Base-by-base conservation (phyloP, 2,329 filamentous ascomycete genomes). In the Cercospora brassicicola region DNA sequence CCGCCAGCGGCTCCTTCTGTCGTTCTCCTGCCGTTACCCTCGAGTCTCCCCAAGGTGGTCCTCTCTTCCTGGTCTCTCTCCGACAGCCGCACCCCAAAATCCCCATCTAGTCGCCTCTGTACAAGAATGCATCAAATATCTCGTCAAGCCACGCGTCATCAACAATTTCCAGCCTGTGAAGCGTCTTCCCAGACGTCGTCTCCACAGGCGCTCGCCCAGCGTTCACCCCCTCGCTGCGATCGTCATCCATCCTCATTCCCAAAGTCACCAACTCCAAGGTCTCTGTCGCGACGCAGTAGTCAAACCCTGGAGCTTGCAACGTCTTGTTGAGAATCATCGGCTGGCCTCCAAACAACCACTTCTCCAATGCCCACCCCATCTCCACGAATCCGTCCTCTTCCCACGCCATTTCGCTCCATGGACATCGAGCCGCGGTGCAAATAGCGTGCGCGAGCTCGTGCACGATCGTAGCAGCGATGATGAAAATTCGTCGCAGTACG, bases 371-470 rank as follows among this genome's bases (percentile, higher is more conserved):
- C 15, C 30, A 59, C 2, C 65, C 65, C 55, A 67, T 64, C 36
- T 67, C 65, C 13, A 63, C 56, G 42, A 64, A 67, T n/a, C 23
- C 55, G 20, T 64, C 45, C 2, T 64, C 42, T 28, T 64, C 60
- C 23, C 59, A 67, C 36, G 36, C 45, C 60, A 59, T 60, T 31
- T 67, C 65, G 3, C 26, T 28, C 2, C 7, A 2, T 4, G 18
- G 20, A 2, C 31, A 56, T 4, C 59, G 20, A 4, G 7, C 15
- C 10, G 61, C 60, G 4, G 26, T 28, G 51, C 31, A 45, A 3
- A 64, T 20, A 9, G 65, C 61, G 45, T 67, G 65, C 20, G 65
- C 60, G 26, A 67, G 36, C 33, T 67, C 65, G 13, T 67, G 65
- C 20, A 67, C 31, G 15, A 67, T 20, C 7, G 33, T 64, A n/a